phyloP scores from a whole-genome alignment of 2,329 filamentous ascomycete species.

The Delphinella strobiligena region DNA sequence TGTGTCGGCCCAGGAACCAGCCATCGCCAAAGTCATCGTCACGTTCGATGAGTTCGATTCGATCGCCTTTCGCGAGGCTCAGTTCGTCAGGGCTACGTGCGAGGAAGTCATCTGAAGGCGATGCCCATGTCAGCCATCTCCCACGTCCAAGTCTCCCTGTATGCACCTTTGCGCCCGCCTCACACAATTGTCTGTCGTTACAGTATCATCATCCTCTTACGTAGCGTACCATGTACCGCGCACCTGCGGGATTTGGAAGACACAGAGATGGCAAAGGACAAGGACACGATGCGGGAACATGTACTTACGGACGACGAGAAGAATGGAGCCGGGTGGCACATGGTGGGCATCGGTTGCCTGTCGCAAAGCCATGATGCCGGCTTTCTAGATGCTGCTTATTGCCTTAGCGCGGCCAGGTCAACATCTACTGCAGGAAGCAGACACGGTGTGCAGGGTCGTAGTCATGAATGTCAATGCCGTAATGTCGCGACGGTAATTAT shows the following conservation, averaged over 20 bases:
- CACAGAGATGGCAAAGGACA: no score
- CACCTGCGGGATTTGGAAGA: no score
- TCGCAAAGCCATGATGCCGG: slow-evolving; percentile 5
- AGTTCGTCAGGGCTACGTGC: slow-evolving; percentile 90
- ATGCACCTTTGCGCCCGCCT: no score
- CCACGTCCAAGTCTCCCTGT: no score
- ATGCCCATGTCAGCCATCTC: no score
- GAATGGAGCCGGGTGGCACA: slow-evolving; percentile 25
- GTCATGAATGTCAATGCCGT: no score
- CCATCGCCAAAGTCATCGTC: slow-evolving; percentile 85
- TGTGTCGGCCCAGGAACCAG: slow-evolving; percentile 68
- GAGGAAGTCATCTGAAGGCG: slow-evolving; percentile 89
- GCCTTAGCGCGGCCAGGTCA: not conserved
- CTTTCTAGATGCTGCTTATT: not conserved
- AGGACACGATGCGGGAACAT: not conserved
- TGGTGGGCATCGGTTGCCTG: slow-evolving; percentile 9
- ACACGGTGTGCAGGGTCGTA: no score
- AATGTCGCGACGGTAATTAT: no score
- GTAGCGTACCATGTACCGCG: no score
- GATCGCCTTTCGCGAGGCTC: slow-evolving; percentile 71
- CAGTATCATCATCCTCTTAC: no score
- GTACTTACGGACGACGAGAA: slow-evolving; percentile 56
- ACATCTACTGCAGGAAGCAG: no score
- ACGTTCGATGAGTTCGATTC: slow-evolving; percentile 70
- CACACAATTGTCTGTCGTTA: no score